Conservation (phyloP, 257 asterid genomes). For the Solanum lignicaule region DNA sequence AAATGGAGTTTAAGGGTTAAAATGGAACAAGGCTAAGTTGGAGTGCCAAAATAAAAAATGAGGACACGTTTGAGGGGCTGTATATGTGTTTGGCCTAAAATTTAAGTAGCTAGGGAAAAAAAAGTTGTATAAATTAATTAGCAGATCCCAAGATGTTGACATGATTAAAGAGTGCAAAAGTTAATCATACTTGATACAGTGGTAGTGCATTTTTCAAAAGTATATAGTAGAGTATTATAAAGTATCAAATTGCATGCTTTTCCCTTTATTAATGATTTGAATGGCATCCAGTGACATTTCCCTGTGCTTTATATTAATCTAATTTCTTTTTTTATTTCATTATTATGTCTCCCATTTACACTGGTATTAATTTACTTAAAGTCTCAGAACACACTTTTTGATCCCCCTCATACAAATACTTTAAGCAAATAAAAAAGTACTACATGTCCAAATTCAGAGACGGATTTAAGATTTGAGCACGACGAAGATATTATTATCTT, state of each 20-base stretch:
- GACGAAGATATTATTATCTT: accelerated
- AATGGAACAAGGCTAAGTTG: too few relatives aligned
- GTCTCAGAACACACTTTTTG: neutral
- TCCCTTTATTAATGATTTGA: neutral
- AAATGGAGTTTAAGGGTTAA: too few relatives aligned
- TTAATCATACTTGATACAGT: neutral
- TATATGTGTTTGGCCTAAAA: too few relatives aligned
- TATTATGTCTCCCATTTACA: neutral
- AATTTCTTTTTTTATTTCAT: neutral
- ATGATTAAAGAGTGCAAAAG: neutral
- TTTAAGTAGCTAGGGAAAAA: neutral
- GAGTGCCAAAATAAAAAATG: too few relatives aligned
- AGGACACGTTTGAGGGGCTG: too few relatives aligned
- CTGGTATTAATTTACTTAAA: neutral
- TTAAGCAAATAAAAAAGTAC: neutral
- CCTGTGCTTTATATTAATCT: neutral
- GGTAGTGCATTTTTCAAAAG: neutral
- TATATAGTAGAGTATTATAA: neutral
- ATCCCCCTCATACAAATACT: neutral
- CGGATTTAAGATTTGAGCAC: accelerated
- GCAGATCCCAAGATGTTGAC: neutral
- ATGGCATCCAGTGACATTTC: neutral
- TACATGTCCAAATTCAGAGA: accelerated
- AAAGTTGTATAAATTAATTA: neutral
- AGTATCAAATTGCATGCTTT: neutral